Percentiles rank a stretch among this genome's conserved stretches.
These are phyloP conservation scores for Rhinocladiella similis DNA, from an alignment of 2,329 filamentous ascomycete species.

Conservation along the genomic window DNA sequence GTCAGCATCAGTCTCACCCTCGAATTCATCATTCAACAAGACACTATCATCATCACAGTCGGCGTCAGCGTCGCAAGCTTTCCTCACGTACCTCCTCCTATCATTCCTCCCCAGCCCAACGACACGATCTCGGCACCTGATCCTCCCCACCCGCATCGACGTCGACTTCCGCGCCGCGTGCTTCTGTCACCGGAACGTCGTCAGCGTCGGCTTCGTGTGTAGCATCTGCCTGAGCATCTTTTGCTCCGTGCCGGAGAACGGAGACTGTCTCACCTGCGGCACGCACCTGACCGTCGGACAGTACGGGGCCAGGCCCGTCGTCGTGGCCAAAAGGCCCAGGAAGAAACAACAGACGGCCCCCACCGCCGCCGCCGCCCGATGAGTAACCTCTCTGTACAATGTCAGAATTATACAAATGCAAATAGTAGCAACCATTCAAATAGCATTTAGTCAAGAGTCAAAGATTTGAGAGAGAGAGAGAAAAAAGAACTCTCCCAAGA, in stretches of 20 bases:
- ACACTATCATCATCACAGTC: no score
- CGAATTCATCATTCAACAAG: no score
- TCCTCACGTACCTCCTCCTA: constrained; percentile 94
- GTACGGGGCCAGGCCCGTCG: constrained; percentile 60
- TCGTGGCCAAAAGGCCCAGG: constrained; percentile 70
- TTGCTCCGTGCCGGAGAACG: constrained; percentile 64
- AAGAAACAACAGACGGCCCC: constrained; percentile 65
- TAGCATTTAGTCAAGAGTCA: no score
- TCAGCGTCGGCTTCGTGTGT: constrained; percentile 93
- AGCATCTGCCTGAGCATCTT: constrained; percentile 96
- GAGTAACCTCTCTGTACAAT: no score
- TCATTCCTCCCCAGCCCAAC: constrained; percentile 76
- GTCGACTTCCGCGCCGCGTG: constrained; percentile 98
- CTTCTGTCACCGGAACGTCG: constrained; percentile 89
- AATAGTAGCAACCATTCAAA: no score
- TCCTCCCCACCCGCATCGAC: constrained; percentile 77
- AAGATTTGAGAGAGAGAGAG: no score
- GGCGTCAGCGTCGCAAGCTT: constrained; percentile 60
- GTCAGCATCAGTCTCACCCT: background rate
- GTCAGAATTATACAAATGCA: no score
- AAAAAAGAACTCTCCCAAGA: no score
- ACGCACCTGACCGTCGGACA: constrained; percentile 74
- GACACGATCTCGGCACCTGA: constrained; percentile 60
- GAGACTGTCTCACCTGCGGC: constrained; percentile 79
- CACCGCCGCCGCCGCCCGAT: background rate